Conservation (phyloP, 2,329 filamentous ascomycete species). For the Curvularia hawaiiensis region DNA sequence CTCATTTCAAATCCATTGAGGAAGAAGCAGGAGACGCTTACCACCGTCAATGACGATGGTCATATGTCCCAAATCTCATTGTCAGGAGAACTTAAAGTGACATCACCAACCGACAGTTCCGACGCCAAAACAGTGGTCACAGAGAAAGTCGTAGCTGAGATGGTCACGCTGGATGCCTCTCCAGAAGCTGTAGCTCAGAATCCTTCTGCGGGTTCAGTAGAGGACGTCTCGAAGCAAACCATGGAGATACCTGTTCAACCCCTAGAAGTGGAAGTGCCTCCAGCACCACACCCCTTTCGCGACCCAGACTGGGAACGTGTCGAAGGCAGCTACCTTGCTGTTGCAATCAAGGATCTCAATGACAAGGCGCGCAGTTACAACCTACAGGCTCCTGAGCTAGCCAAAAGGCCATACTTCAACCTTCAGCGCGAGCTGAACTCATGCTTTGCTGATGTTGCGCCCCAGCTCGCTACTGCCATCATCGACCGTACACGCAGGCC, state of each 20-base stretch:
- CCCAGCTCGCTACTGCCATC: constrained; percentile 73
- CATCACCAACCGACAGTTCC: constrained; percentile 18
- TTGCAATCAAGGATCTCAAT: constrained; percentile 81
- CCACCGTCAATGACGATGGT: constrained; percentile 51
- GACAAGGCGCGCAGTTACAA: constrained; percentile 85
- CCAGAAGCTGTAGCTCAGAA: constrained; percentile 9
- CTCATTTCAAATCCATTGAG: constrained; percentile 63
- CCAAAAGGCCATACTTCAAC: constrained; percentile 89
- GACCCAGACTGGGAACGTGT: constrained; percentile 76
- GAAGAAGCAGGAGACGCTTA: constrained; percentile 52
- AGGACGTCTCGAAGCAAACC: constrained; percentile 19
- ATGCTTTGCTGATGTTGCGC: constrained; percentile 88
- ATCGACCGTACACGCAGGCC: constrained; percentile 66
- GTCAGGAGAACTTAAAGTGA: constrained; percentile 50
- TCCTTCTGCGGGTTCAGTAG: neutral
- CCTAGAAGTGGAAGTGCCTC: constrained; percentile 42
- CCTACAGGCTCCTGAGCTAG: constrained; percentile 87
- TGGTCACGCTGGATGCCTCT: constrained; percentile 19
- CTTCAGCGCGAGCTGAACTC: constrained; percentile 79
- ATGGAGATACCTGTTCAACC: constrained; percentile 19
- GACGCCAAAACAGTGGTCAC: constrained; percentile 23
- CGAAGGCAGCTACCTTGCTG: constrained; percentile 75
- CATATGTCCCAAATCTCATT: constrained; percentile 56
- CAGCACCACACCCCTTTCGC: constrained; percentile 66
- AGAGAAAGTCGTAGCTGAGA: constrained; percentile 36